Conservation (phyloP, 75 land plant genomes). For the Ceratopteris richardii region DNA sequence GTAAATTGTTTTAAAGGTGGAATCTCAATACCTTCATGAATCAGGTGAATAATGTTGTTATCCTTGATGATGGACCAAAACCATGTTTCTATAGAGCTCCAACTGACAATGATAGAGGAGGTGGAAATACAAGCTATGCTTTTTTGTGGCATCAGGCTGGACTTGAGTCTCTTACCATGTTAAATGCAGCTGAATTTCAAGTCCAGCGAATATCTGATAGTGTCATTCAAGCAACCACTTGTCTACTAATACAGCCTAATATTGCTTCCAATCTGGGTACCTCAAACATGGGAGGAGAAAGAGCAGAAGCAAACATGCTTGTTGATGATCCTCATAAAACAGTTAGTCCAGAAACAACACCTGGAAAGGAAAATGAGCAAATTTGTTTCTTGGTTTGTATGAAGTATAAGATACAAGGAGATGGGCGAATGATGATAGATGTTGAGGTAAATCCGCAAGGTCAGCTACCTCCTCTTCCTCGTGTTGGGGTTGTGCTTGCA, state of each 20-base stretch:
- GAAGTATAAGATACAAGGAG: slow-evolving; percentile 56
- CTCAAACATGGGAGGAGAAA: no score
- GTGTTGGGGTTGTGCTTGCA: slow-evolving; percentile 70
- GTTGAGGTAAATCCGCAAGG: slow-evolving; percentile 45
- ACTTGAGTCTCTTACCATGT: slow-evolving; percentile 40
- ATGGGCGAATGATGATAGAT: slow-evolving; percentile 67
- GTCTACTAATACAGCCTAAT: slow-evolving; percentile 33
- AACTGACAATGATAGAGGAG: slow-evolving; percentile 98
- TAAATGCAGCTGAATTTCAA: slow-evolving; percentile 26
- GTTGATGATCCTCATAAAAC: no score
- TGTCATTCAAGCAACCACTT: slow-evolving; percentile 31
- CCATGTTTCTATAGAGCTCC: slow-evolving; percentile 98
- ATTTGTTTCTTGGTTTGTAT: slow-evolving; percentile 34
- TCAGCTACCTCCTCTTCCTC: slow-evolving; percentile 84
- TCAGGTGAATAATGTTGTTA: slow-evolving; percentile 51
- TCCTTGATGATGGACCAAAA: slow-evolving; percentile 52
- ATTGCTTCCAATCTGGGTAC: slow-evolving; percentile 2
- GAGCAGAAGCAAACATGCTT: no score
- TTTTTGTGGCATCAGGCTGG: slow-evolving; percentile 54
- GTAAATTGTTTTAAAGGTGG: no score
- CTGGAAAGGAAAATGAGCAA: not conserved
- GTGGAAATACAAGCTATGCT: slow-evolving; percentile 54
- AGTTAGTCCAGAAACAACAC: no score
- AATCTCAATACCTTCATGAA: no score
- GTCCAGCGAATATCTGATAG: slow-evolving; percentile 23